phyloP scores from a whole-genome alignment of 2,329 filamentous ascomycete species.

The Xylaria arbuscula region DNA sequence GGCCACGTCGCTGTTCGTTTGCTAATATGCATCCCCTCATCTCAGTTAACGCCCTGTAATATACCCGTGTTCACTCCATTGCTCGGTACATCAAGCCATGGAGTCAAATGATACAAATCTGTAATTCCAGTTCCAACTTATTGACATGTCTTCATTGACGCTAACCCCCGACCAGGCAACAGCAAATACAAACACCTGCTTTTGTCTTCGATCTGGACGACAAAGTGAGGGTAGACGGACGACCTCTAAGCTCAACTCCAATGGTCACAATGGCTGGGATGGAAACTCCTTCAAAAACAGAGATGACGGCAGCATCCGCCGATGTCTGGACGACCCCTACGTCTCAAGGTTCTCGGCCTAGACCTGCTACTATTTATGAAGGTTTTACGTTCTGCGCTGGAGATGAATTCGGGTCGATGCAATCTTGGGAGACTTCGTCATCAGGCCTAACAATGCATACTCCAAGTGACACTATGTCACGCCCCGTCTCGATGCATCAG shows the following conservation, averaged over 20 bases:
- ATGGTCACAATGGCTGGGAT: conserved; percentile 63
- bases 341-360: conserved; percentile 62
- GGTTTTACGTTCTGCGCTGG: conserved; percentile 69
- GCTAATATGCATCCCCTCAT: conserved; percentile 52
- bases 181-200: conserved; percentile 61
- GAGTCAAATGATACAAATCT: conserved; percentile 63
- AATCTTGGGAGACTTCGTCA: conserved; percentile 66
- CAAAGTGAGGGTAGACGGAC: conserved; percentile 60
- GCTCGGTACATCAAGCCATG: conserved; percentile 57
- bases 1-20: conserved; percentile 52
- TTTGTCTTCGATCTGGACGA: conserved; percentile 62
- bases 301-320: conserved; percentile 58
- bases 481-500: conserved; percentile 68
- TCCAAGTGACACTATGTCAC: conserved; percentile 63
- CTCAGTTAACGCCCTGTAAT: conserved; percentile 53
- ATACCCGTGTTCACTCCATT: conserved; percentile 52
- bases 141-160: conserved; percentile 34
- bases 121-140: conserved; percentile 55
- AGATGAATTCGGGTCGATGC: conserved; percentile 63
- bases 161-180: conserved; percentile 58
- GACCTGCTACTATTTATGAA: conserved; percentile 70
- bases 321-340: conserved; percentile 67
- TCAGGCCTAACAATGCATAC: conserved; percentile 63
- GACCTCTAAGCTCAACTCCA: conserved; percentile 56
- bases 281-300: conserved; percentile 61